Base-by-base conservation (phyloP, 345 rosid genomes). In the Populus simonii region DNA sequence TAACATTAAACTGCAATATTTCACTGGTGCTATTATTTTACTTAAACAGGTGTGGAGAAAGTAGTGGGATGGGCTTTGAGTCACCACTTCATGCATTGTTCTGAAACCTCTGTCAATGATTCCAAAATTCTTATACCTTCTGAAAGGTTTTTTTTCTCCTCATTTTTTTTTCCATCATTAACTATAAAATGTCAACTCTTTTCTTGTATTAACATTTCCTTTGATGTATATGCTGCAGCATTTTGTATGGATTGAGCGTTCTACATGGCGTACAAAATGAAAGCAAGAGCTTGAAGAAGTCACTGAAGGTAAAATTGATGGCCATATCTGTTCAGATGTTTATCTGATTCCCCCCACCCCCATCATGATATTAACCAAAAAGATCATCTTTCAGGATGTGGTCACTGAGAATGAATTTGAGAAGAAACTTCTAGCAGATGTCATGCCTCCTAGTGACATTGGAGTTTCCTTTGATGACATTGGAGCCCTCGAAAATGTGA, bases 381-480 rank as follows among this genome's bases (percentile, higher is more conserved):
- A 65, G 45, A 36, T 17, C 36, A n/a, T 18, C 29, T 82, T 79
- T 61, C 88, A 96, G 99, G 99, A 96, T 83, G 97, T 96, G 77
- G 90, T 90, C 70, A 96, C 99, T 41, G 98, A 96, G 80, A 96
- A 96, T 83, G 98, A 96, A 77, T 96, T 96, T 81, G 98, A 96
- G 86, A 96, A 96, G 89, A 96, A 96, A 78, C 98, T 96, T 83
- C 87, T 96, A 61, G 91, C 87, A 5, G 99, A 96, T 88, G 99
- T 96, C 80, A 96, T 96, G 80, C 98, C 98, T 20, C 97, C 99
- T 57, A 90, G 83, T 76, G 99, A 96, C 72, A 92, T 93, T 82
- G 99, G 99, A 73, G 97, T 96, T 75, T 88, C 95, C 3, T 96
- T 96, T 89, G 94, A 92, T 77, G 98, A 96, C 80, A 96, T 96